Evolutionary conservation across 2,329 filamentous ascomycete genomes (phyloP).

Genomic region (Chalaropsis thielavioides): DNA sequence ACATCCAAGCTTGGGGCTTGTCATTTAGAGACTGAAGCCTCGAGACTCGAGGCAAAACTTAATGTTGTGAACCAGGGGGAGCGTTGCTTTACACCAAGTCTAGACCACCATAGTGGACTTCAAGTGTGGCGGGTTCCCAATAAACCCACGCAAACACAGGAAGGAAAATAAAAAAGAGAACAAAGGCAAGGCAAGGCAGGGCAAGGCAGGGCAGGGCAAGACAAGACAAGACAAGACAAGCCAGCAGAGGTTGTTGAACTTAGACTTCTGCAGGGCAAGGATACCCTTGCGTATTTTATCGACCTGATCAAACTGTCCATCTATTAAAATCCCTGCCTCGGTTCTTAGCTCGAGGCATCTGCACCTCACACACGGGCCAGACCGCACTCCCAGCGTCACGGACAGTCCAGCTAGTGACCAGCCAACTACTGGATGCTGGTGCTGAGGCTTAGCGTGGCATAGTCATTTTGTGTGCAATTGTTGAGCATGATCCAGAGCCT

Average conservation of each 20-base stretch:
- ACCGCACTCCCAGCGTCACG: conserved; percentile 2
- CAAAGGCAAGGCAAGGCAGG: background rate
- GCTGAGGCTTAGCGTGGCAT: conserved; percentile 4
- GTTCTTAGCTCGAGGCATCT: background rate
- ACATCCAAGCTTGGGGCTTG: background rate
- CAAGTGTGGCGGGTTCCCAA: background rate
- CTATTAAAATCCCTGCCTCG: conserved; percentile 1
- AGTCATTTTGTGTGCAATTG: background rate
- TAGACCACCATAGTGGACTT: background rate
- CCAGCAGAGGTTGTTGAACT: background rate
- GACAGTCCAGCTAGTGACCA: background rate
- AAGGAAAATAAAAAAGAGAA: background rate
- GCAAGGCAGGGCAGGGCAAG: background rate
- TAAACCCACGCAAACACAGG: background rate
- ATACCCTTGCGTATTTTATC: background rate
- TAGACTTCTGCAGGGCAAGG: background rate
- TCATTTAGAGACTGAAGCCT: background rate
- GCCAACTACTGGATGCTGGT: background rate
- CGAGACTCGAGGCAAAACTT: background rate
- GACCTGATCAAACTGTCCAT: background rate
- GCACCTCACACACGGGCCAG: conserved; percentile 1
- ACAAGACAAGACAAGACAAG: background rate
- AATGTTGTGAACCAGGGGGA: background rate
- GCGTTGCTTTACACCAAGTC: background rate
- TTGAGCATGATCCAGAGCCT: background rate